Base-by-base conservation (phyloP, 1,284 basidiomycete species). In the Cystobasidium sp. region DNA sequence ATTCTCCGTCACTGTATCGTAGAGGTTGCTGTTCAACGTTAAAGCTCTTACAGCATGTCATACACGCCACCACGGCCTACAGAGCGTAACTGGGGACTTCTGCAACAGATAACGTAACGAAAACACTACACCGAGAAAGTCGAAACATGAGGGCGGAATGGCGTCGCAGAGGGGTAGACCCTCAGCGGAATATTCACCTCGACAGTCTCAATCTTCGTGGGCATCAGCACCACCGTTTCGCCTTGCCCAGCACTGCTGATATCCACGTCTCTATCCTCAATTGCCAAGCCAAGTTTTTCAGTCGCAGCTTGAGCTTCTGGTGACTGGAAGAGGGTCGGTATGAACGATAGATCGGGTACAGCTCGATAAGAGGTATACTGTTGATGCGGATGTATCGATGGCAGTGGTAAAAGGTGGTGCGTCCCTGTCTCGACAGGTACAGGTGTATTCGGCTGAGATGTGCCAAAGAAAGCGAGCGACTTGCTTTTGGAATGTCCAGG, bases 131-230 rank as follows among this genome's bases (percentile, higher is more conserved):
- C 72, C 6, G 39, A 46, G 52, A 68, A 68, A 18, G 22, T 62
- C 24, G 67, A 74, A 14, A 68, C 72, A 22, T 67, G 55, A 24
- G 52, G 51, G 7, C 72, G 65, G 61, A 76, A 73, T 7, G 69
- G 69, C 39, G 70, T 74, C 31, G 56, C 61, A 53, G 51, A 91
- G 16, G 93, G 89, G 85, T 91, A 92, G 3, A 95, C 90, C 78
- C 84, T 88, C 72, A 97, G 88, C n/a, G 92, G 92, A 62, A 97
- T 89, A 82, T 92, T 90, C 79, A 93, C 95, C 81, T 95, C 93
- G 20, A 97, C 91, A 75, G 89, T 91, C 85, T 95, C 92, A 31
- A 89, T 85, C 79, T 83, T 84, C 20, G 84, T 85, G 0, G 86
- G 88, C 1, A 85, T 85, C 79, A 86, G 86, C 76, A 88, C 86